Evolutionary conservation across 495 filamentous ascomycete genomes (phyloP).

Genomic region (Hypoxylon perforatum): DNA sequence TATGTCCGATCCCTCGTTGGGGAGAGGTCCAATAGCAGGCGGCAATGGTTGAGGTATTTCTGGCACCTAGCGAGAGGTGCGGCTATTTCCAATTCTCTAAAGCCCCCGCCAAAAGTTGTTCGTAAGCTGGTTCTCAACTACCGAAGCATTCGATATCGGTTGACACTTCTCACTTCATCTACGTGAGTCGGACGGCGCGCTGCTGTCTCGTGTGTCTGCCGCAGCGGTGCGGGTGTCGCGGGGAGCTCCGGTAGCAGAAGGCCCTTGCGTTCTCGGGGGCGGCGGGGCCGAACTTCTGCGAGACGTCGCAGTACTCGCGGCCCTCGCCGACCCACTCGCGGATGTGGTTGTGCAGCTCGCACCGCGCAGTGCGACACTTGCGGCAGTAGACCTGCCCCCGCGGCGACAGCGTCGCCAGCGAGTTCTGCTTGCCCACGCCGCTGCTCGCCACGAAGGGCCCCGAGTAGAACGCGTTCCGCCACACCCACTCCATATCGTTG

Average conservation of each 20-base stretch:
- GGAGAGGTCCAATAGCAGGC: neutral
- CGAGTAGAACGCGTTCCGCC: conserved; percentile 53
- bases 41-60: neutral
- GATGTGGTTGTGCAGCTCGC: conserved; percentile 66
- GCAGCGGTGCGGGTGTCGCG: conserved; percentile 58
- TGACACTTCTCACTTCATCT: neutral
- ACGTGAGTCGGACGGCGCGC: conserved; percentile 36
- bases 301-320: conserved; percentile 62
- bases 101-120: neutral
- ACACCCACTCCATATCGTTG: conserved; percentile 67
- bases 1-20: neutral
- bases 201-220: conserved; percentile 56
- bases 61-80: neutral
- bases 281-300: conserved; percentile 59
- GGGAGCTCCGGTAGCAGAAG: conserved; percentile 62
- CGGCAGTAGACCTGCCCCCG: conserved; percentile 61
- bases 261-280: conserved; percentile 50
- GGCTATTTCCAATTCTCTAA: too few relatives aligned
- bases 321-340: conserved; percentile 61
- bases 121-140: neutral
- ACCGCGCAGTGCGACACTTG: conserved; percentile 63
- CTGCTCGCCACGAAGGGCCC: conserved; percentile 48
- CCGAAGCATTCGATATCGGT: neutral
- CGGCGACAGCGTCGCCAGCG: conserved; percentile 53
- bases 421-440: conserved; percentile 44